A percentile compares a stretch with the other conserved stretches of the same genome.
Evolutionary conservation across 192 early-diverging fungal species (phyloP).

Genomic region (Geranomyces variabilis): DNA sequence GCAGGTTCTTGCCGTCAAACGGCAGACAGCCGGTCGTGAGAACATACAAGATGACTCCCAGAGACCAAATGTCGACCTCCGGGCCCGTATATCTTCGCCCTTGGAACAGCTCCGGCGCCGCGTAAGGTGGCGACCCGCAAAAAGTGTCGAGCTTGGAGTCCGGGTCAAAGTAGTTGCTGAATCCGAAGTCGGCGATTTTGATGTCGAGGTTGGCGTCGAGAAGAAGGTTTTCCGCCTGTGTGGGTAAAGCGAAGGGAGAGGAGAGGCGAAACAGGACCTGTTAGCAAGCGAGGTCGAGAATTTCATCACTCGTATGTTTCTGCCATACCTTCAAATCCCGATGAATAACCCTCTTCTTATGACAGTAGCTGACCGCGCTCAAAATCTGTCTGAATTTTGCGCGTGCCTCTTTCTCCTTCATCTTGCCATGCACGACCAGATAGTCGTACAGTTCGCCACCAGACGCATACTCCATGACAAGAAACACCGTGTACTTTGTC

Average conservation of each 20-base stretch:
- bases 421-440: conserved; percentile 81
- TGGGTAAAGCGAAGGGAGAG: neutral
- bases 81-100: conserved; percentile 84
- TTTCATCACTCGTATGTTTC: too few relatives aligned
- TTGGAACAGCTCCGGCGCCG: conserved; percentile 81
- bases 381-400: conserved; percentile 65
- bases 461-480: conserved; percentile 94
- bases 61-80: conserved; percentile 98
- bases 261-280: too few relatives aligned
- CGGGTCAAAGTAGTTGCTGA: conserved; percentile 62
- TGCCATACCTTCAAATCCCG: conserved; percentile 60
- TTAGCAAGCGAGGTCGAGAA: too few relatives aligned
- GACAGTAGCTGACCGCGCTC: conserved; percentile 65
- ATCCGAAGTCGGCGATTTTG: conserved; percentile 69
- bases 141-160: conserved; percentile 67
- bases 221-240: conserved; percentile 64
- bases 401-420: conserved; percentile 70
- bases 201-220: conserved; percentile 64
- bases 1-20: conserved; percentile 97
- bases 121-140: conserved; percentile 69
- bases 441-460: conserved; percentile 96
- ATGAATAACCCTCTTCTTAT: conserved; percentile 66
- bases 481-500: conserved; percentile 82
- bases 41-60: conserved; percentile 95
- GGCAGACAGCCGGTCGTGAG: conserved; percentile 93